Evolutionary conservation across 2,329 filamentous ascomycete genomes (phyloP), one percentile per base, ranked within the genome.

Genomic region (Botrytis medusae): DNA sequence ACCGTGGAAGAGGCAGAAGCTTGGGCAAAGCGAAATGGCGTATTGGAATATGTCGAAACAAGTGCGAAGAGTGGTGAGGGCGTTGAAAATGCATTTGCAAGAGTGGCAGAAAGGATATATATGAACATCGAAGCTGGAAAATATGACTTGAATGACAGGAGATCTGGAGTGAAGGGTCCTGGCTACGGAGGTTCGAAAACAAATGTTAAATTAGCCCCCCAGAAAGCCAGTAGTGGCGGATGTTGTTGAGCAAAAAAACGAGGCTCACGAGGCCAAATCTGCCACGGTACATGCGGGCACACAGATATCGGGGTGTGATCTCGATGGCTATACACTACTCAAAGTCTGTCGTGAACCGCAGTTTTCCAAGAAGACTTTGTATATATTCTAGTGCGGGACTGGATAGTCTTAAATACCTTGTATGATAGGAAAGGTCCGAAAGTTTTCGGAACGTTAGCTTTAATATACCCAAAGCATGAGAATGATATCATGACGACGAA

Each of bases 41-140:
- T 98, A 40, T 89, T 97, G 80, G 90, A 95, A 81, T 98, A 98
- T 81, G 94, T 98, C 75, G 96, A 99, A 85, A 99, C 96, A 57
- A 95, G 92, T 77, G 96, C 96, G 68, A 99, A 98, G 86, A 97
- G 92, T 75, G 96, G 96, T 70, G 94, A 97, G 81, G 94, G 94
- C 69, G 96, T 99, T 51, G 96, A 99, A 82, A 89, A 91, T 77
- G 96, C 96, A 2, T 99, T 99, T 80, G 88, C 97, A 81, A 91
- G 96, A 80, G 95, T 98, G 22, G 94, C 96, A 32, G 94, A 98
- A 85, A 88, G 95, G 82, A 98, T 99, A 85, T 97, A 97, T 81
- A 91, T 95, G 82, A 98, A 98, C 80, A 98, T 99, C 75, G 94
- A 98, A 85, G 93, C 93, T 1, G 96, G 96, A 18, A 81, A 80